A percentile compares a stretch with the other conserved stretches of the same genome.
Conservation (phyloP, 306 rosid genomes). For the Begonia masoniana region DNA sequence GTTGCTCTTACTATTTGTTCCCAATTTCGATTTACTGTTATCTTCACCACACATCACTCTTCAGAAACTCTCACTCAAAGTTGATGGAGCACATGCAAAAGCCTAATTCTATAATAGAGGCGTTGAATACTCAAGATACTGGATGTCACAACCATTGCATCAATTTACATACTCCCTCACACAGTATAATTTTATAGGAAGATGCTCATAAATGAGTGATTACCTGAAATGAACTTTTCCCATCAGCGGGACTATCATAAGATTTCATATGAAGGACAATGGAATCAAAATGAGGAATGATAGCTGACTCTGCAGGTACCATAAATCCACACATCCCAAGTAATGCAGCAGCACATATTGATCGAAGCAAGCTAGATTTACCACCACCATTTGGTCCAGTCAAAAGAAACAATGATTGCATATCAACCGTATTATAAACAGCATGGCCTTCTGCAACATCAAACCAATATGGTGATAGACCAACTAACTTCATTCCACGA, state of each 20-base stretch:
- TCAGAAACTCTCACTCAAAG: no score
- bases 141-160: no score
- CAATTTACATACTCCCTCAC: no score
- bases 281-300: slow-evolving; percentile 73
- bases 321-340: slow-evolving; percentile 92
- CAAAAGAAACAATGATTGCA: slow-evolving; percentile 80
- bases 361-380: slow-evolving; percentile 86
- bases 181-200: no score
- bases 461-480: slow-evolving; percentile 86
- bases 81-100: no score
- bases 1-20: no score
- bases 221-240: slow-evolving; percentile 96
- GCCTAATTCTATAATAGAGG: no score
- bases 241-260: slow-evolving; percentile 95
- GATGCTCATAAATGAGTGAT: neutral
- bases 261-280: slow-evolving; percentile 95
- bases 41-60: no score
- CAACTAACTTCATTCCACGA: slow-evolving; percentile 54
- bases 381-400: slow-evolving; percentile 99
- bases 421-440: slow-evolving; percentile 71
- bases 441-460: slow-evolving; percentile 66
- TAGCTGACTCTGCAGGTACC: slow-evolving; percentile 83
- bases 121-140: no score
- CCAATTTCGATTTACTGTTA: no score
- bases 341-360: slow-evolving; percentile 81